Evolutionary conservation across 495 filamentous ascomycete genomes (phyloP).

Genomic region (Aspergillus steynii): DNA sequence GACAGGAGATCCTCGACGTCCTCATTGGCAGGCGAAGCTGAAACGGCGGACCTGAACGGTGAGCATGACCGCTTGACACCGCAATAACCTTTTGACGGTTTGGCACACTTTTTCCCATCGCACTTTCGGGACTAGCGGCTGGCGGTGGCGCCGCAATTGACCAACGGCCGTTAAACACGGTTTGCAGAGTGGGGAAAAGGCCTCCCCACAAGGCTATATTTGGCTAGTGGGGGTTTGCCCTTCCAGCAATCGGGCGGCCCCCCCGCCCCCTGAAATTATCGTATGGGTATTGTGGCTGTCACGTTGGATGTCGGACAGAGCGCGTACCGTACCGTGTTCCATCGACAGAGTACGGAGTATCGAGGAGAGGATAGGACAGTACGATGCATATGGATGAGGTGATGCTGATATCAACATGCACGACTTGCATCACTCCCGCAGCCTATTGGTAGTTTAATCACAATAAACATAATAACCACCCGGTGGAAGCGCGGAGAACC

Average conservation of each 20-base stretch:
- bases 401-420: too few relatives aligned
- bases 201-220: conserved; percentile 24
- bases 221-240: conserved; percentile 9
- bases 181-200: not conserved
- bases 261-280: conserved; percentile 23
- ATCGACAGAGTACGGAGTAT: not conserved
- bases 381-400: too few relatives aligned
- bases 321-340: not conserved
- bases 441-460: not conserved
- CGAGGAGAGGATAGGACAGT: too few relatives aligned
- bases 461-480: not conserved
- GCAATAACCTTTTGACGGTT: not conserved
- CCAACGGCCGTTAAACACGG: conserved; percentile 27
- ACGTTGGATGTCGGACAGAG: not conserved
- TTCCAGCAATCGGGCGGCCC: conserved; percentile 9
- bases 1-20: not conserved
- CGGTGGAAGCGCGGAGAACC: not conserved
- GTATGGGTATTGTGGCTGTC: conserved; percentile 1
- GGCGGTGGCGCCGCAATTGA: conserved; percentile 12
- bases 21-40: not conserved
- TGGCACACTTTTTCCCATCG: conserved; percentile 20
- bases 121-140: conserved; percentile 8
- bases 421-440: too few relatives aligned
- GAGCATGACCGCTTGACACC: not conserved
- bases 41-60: not conserved